Evolutionary conservation across 164 flowering plant species (phyloP), one percentile per base, ranked within the genome.

Genomic region (Piper betle): DNA sequence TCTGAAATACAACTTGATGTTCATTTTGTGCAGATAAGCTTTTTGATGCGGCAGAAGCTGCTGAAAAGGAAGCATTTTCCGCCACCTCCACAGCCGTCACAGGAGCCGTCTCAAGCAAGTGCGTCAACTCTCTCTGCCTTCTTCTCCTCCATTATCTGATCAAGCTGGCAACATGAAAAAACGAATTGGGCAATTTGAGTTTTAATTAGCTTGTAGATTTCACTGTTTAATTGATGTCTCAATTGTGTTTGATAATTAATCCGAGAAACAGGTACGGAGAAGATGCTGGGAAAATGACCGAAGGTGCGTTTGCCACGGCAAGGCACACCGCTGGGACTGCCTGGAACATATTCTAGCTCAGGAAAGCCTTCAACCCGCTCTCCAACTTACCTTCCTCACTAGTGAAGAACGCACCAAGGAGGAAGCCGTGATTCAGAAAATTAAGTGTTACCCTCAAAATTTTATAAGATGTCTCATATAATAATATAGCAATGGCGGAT

Each of bases 11-110:
- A 25, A 25, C 33, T 25, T 25, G 33, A 25, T 25, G 2, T 25
- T 25, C 33, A 25, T 25, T 25, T 25, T 25, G 33, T 25, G 33
- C 33, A 25, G 33, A 75, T 53, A 83, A 70, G 64, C 67, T 92
- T 6, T 33, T 88, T 17, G 91, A 84, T 71, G 96, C 98, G 43
- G 85, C 73, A 64, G 98, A 92, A 79, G 89, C 61, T 19, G 98
- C 96, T 1, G 89, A 85, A 65, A 88, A 75, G 66, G 86, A 87
- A 75, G 75, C 93, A 33, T 59, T 87, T 25, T 66, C 83, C 37
- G 88, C 91, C 38, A 88, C 96, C 58, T 78, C 95, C 7, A 68
- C 62, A 3, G 83, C 87, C 2, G 80, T 85, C 40, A 82, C 73
- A 37, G 76, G 84, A 71, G 68, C 74, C 71, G 89, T 92, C 59